Conservation (phyloP, 805 yeast species). For the Candida qinlingensis region DNA sequence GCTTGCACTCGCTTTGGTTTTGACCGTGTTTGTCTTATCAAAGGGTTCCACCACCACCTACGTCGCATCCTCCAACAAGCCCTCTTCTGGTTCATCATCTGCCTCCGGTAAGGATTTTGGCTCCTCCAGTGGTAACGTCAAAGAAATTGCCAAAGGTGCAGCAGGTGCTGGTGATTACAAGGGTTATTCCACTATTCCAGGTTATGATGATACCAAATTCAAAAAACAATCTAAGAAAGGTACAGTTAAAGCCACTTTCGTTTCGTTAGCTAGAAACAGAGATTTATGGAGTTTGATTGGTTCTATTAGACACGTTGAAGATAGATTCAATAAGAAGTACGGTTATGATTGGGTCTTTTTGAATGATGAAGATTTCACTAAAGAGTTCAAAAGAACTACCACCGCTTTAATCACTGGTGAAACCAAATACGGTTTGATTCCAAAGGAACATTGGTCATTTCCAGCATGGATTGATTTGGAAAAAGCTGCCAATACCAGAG, state of each 20-base stretch:
- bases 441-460: conserved; percentile 60
- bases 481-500: conserved; percentile 40
- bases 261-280: conserved; percentile 63
- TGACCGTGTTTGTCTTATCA: conserved; percentile 23
- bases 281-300: conserved; percentile 55
- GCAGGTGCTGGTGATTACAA: conserved; percentile 10
- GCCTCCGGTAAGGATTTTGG: background rate
- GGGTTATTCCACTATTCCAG: conserved; percentile 9
- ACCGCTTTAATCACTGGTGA: conserved; percentile 50
- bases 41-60: conserved; percentile 25
- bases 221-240: conserved; percentile 24
- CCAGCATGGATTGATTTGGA: conserved; percentile 61
- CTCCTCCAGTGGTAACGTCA: conserved; percentile 1
- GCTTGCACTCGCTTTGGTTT: conserved; percentile 21
- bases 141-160: conserved; percentile 12
- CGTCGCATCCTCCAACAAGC: conserved; percentile 9
- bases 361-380: conserved; percentile 61
- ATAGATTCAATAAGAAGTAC: conserved; percentile 55
- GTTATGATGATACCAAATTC: conserved; percentile 13
- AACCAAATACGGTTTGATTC: conserved; percentile 58
- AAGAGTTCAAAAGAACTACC: conserved; percentile 47
- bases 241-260: conserved; percentile 52
- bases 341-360: conserved; percentile 78
- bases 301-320: conserved; percentile 61
- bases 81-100: conserved; percentile 6